Evolutionary conservation across 2,329 filamentous ascomycete genomes (phyloP).

Genomic region (Capronia epimyces): DNA sequence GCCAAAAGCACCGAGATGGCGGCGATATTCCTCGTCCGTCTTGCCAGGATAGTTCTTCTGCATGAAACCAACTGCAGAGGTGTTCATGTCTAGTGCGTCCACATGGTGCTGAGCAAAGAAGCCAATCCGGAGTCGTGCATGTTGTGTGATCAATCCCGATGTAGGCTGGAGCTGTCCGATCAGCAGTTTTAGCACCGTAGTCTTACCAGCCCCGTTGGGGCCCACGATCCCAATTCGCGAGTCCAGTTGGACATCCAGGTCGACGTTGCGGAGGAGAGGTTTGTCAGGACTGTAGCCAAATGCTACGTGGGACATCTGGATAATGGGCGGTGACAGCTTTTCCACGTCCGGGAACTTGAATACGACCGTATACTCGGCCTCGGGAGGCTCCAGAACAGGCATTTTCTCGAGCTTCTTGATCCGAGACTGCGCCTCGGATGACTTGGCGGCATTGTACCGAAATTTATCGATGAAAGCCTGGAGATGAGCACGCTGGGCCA

Average conservation of each 20-base stretch:
- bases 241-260: constrained; percentile 94
- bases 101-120: constrained; percentile 99
- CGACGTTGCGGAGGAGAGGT: constrained; percentile 74
- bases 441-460: constrained; percentile 97
- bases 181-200: constrained; percentile 94
- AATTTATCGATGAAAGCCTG: constrained; percentile 99
- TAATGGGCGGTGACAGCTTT: constrained; percentile 93
- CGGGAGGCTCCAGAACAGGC: constrained; percentile 83
- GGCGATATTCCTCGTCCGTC: constrained; percentile 93
- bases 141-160: constrained; percentile 75
- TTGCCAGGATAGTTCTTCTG: constrained; percentile 82
- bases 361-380: constrained; percentile 90
- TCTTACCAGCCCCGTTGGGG: constrained; percentile 97
- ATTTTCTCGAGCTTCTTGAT: constrained; percentile 99
- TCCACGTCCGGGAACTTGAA: constrained; percentile 98
- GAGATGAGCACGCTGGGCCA: constrained; percentile 85
- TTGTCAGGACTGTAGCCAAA: constrained; percentile 84
- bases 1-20: constrained; percentile 80
- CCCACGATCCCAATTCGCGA: constrained; percentile 99
- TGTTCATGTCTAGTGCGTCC: constrained; percentile 84
- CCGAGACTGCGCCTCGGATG: constrained; percentile 92
- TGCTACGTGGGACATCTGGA: constrained; percentile 88
- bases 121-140: constrained; percentile 82
- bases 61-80: constrained; percentile 93
- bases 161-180: constrained; percentile 76